Base-by-base conservation (phyloP, 768 basidiomycete species). In the Tulasnella sp. region DNA sequence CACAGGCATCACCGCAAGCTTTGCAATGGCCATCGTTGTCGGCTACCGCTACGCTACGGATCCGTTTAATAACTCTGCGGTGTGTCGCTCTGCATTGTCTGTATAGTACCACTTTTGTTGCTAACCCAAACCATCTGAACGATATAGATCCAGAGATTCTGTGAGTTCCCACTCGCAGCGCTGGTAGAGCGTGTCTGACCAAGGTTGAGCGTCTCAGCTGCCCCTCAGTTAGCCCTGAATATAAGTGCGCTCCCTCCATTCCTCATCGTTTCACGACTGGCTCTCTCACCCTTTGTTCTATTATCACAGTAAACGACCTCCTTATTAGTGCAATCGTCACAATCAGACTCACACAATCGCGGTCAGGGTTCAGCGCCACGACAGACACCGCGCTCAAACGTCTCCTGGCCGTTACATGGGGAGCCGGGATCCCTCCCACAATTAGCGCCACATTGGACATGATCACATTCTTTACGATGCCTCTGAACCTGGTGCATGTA, bases 331-430 rank as follows among this genome's bases (percentile, higher is more conserved):
- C 42, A 25, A 54, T 73, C 31, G 72, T 73, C 34, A 38, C 72
- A 17, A 29, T 49, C 72, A 73, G 42, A 52, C 45, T 73, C 1
- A 36, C 34, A 36, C 40, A 36, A 40, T 73, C 72, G 42, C 36
- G 52, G 14, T 49, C 72, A 36, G 72, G 72, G 19, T 73, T 73
- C 72, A 45, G 40, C 52, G 31, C 36, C 36, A 37, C 40, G 5
- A 73, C 72, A 37, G 72, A 73, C 45, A 49, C 72, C n/a, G 52
- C 52, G 38, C 38, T 73, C 72, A 40, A 36, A 19, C 36, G 45
- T 38, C 72, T 73, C 38, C 17, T 73, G 9, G 72, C 72, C 22
- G 22, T 73, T 5, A 73, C 72, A 5, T 73, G 72, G 72, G 72
- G 52, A n/a, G 52, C 72, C 25, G 72, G 42, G 9, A 49, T 73